Base-by-base conservation (phyloP, 2,329 filamentous ascomycete species). In the Ophiostoma triangulosporum region DNA sequence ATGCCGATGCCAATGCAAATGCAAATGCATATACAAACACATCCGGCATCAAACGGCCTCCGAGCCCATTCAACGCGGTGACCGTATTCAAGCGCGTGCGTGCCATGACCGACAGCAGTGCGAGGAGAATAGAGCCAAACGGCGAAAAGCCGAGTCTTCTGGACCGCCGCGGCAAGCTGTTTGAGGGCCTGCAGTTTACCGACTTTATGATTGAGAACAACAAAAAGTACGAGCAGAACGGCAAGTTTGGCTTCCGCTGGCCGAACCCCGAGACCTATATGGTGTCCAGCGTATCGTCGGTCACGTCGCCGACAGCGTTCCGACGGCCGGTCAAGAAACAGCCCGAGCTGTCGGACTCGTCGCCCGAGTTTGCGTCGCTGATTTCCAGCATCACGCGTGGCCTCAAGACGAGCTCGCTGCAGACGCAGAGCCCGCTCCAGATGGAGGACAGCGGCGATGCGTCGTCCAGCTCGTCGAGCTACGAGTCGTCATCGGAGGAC, bases 61-160 rank as follows among this genome's bases (percentile, higher is more conserved):
- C 72, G 1, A 81, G 78, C 57, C 78, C 78, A 0, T 80, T 81
- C 57, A 74, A 76, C 48, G 72, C 75, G 3, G 70, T 77, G 56
- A 76, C 75, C 0, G 77, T 81, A 1, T 81, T 75, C 62, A 81
- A 81, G 62, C 70, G 75, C 38, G 72, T 81, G 9, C 67, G 70
- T 31, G 74, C 76, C 1, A 48, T 52, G 3, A 36, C 24, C 1
- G 55, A 54, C 8, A 54, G 52, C 22, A 29, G 9, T 12, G 20
- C 40, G 22, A 29, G n/a, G 2, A 14, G n/a, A 7, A n/a, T n/a
- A 31, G 14, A 27, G 15, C 15, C 11, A 46, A 29, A 33, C 11
- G 48, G 27, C 31, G 43, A 5, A 3, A 51, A 26, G 38, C n/a
- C 2, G 3, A 43, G 48, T 17, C 58, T 55, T 22, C 56, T 60